A percentile compares a stretch with the other conserved stretches of the same genome.
Evolutionary conservation across 805 yeast genomes (phyloP).

Genomic region (Candida vartiovaarae): DNA sequence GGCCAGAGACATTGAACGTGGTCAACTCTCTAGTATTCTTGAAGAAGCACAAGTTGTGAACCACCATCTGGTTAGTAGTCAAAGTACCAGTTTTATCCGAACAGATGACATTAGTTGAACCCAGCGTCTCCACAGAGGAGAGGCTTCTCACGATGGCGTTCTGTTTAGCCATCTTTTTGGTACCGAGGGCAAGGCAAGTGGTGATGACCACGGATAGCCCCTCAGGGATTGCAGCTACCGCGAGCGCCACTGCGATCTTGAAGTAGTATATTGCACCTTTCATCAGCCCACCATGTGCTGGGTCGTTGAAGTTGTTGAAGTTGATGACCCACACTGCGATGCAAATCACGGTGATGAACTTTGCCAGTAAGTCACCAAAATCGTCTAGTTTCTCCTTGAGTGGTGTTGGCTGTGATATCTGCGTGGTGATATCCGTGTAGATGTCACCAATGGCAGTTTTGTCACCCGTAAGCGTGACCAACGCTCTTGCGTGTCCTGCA

Average conservation of each 20-base stretch:
- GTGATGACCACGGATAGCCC: slow-evolving; percentile 47
- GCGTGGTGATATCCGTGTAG: slow-evolving; percentile 35
- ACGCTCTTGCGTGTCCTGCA: slow-evolving; percentile 36
- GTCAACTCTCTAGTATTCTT: slow-evolving; percentile 21
- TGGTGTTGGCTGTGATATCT: slow-evolving; percentile 31
- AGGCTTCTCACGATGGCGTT: slow-evolving; percentile 42
- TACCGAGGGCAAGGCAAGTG: slow-evolving; percentile 43
- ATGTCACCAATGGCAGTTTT: slow-evolving; percentile 43
- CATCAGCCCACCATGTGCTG: slow-evolving; percentile 35
- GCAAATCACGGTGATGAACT: slow-evolving; percentile 39
- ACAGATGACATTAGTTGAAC: slow-evolving; percentile 44
- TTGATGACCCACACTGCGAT: slow-evolving; percentile 39
- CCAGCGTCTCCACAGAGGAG: slow-evolving; percentile 50
- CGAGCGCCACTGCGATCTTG: slow-evolving; percentile 41
- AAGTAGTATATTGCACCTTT: slow-evolving; percentile 43
- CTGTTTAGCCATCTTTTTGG: slow-evolving; percentile 40
- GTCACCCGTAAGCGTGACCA: slow-evolving; percentile 41
- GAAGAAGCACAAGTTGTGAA: slow-evolving; percentile 28
- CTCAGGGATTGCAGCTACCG: slow-evolving; percentile 49
- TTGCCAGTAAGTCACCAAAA: slow-evolving; percentile 34
- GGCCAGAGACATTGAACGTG: slow-evolving; percentile 34
- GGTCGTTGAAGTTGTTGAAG: slow-evolving; percentile 33
- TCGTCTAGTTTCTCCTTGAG: slow-evolving; percentile 31
- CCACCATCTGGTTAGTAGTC: slow-evolving; percentile 46
- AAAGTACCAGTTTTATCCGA: slow-evolving; percentile 41